Percentiles rank a stretch among this genome's conserved stretches.
Conservation (phyloP, 768 basidiomycete genomes). For the Pleurotus eryngii region DNA sequence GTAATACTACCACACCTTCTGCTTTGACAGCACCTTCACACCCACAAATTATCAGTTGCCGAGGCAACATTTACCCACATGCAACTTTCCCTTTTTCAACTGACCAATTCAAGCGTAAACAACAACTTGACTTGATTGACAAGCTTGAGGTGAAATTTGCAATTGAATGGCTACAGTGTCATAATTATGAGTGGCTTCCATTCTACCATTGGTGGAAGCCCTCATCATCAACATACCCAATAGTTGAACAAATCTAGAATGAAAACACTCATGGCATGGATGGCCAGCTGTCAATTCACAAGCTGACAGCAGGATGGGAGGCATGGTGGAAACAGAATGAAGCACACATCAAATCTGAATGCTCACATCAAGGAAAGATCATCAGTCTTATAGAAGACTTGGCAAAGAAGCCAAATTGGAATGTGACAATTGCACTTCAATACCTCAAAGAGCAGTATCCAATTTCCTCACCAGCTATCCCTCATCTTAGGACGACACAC, state of each 20-base stretch:
- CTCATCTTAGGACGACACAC: no score
- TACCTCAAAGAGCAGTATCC: no score
- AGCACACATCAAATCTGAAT: slow-evolving; percentile 17
- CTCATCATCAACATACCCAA: neutral
- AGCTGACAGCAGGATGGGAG: slow-evolving; percentile 6
- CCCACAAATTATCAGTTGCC: neutral
- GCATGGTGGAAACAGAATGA: slow-evolving; percentile 24
- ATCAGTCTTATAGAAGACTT: slow-evolving; percentile 18
- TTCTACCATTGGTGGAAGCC: no score
- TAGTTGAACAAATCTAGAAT: slow-evolving; percentile 23
- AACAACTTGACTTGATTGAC: slow-evolving; percentile 1
- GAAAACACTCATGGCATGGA: slow-evolving; percentile 24
- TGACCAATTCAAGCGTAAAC: neutral
- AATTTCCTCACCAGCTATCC: no score
- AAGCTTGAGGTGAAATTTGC: slow-evolving; percentile 4
- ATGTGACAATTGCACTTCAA: no score
- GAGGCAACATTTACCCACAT: neutral
- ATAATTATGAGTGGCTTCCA: no score
- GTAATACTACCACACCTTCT: neutral
- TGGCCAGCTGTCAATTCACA: slow-evolving; percentile 17
- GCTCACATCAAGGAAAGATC: slow-evolving; percentile 18
- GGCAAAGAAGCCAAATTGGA: no score
- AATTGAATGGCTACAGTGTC: slow-evolving; percentile 8
- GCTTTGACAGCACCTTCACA: neutral
- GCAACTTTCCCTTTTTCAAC: slow-evolving; percentile 7